Conservation (phyloP, 2,329 filamentous ascomycete species). For the Penicillium sp. region DNA sequence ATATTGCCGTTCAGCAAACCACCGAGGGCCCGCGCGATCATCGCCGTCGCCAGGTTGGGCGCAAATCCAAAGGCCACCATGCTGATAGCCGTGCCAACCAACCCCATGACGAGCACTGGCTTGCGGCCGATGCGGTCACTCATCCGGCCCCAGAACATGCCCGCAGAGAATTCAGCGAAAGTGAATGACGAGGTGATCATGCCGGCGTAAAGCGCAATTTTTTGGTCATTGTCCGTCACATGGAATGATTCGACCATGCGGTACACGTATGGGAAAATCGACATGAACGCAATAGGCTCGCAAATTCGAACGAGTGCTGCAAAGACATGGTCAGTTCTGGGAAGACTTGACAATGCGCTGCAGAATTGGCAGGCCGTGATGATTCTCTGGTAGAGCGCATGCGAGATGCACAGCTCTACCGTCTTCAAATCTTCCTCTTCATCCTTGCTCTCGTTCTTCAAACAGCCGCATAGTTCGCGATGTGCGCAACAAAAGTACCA, state of each 20-base stretch:
- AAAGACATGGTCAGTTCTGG: conserved; percentile 13
- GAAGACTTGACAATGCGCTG: background rate
- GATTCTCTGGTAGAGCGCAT: background rate
- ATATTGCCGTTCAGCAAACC: conserved; percentile 96
- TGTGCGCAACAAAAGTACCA: conserved; percentile 27
- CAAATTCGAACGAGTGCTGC: conserved; percentile 90
- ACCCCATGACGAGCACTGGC: conserved; percentile 84
- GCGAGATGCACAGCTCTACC: background rate
- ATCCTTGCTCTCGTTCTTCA: background rate
- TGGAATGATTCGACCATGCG: conserved; percentile 94
- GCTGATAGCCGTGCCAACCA: conserved; percentile 87
- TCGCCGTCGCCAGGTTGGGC: conserved; percentile 74
- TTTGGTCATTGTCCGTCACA: conserved; percentile 73
- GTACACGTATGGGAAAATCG: conserved; percentile 97
- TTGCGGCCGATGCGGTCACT: conserved; percentile 93
- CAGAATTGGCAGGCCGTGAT: background rate
- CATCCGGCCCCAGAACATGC: conserved; percentile 87
- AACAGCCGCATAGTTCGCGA: conserved; percentile 20
- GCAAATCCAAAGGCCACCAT: conserved; percentile 93
- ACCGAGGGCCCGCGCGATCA: conserved; percentile 84
- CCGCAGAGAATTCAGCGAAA: conserved; percentile 90
- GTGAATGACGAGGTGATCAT: conserved; percentile 97
- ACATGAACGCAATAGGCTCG: conserved; percentile 99
- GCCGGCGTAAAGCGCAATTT: conserved; percentile 89
- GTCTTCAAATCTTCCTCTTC: background rate